Percentiles rank a stretch among this genome's conserved stretches.
Conservation (phyloP, 179 eudicot species). For the Actinidia chinensis region DNA sequence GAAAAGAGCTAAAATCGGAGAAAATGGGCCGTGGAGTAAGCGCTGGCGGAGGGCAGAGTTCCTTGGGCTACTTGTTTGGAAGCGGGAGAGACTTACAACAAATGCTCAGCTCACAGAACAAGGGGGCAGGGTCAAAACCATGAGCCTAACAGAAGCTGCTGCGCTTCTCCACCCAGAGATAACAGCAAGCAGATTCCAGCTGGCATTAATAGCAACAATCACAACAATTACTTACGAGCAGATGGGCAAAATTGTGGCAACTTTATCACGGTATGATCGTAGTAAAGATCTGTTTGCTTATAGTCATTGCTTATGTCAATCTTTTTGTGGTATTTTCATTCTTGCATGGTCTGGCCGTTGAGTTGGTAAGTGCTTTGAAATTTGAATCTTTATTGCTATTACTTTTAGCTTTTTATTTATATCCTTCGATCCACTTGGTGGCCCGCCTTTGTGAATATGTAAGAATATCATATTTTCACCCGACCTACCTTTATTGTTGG, state of each 20-base stretch:
- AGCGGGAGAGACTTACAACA: conserved; percentile 36
- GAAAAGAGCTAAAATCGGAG: background rate
- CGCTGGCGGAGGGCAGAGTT: conserved; percentile 56
- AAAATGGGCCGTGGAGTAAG: conserved; percentile 63
- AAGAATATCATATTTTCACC: too few relatives aligned
- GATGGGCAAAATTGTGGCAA: conserved; percentile 51
- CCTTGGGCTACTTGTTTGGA: conserved; percentile 53
- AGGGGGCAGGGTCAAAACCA: conserved; percentile 10
- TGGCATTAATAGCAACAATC: conserved; percentile 20
- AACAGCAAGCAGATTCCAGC: conserved; percentile 29
- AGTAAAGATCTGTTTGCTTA: background rate
- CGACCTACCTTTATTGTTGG: too few relatives aligned
- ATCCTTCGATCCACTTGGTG: background rate
- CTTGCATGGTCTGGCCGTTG: background rate
- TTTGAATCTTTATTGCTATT: background rate
- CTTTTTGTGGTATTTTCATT: background rate
- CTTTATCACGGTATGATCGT: conserved; percentile 37
- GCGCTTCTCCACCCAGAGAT: conserved; percentile 20
- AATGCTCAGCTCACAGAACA: conserved; percentile 24
- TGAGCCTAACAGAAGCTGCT: conserved; percentile 25
- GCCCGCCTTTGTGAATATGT: background rate
- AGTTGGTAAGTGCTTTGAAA: background rate
- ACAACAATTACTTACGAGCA: conserved; percentile 37
- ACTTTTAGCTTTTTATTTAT: background rate
- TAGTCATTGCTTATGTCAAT: background rate